Conservation (phyloP, 331 rosid genomes). For the Pyracantha coccinea region DNA sequence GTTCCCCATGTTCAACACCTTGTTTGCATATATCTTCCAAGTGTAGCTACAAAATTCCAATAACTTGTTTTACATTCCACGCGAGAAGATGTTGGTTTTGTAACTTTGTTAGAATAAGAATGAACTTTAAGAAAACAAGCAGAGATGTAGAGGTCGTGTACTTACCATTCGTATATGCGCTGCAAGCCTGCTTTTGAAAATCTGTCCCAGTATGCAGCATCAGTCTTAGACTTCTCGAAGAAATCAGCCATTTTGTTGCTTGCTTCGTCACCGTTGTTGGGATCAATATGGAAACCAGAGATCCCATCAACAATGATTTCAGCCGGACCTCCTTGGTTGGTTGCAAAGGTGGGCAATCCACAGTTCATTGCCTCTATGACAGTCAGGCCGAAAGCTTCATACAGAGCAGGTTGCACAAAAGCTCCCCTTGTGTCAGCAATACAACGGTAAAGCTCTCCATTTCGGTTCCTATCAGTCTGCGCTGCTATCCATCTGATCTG, state of each 20-base stretch:
- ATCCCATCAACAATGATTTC: slow-evolving; percentile 80
- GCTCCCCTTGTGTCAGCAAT: slow-evolving; percentile 87
- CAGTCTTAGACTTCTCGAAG: slow-evolving; percentile 67
- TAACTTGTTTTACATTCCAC: background rate
- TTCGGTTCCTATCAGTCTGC: slow-evolving; percentile 61
- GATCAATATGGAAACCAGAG: slow-evolving; percentile 88
- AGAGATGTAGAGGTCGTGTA: background rate
- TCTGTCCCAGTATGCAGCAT: slow-evolving; percentile 46
- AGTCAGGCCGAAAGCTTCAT: slow-evolving; percentile 93
- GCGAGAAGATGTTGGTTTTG: background rate
- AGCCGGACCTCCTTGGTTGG: slow-evolving; percentile 97
- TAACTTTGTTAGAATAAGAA: no score
- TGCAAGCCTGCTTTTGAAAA: slow-evolving; percentile 50
- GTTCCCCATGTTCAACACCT: slow-evolving; percentile 69
- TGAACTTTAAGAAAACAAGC: background rate
- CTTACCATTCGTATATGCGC: slow-evolving; percentile 88
- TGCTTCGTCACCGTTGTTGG: slow-evolving; percentile 61
- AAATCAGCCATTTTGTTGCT: slow-evolving; percentile 67
- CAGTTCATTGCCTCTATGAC: slow-evolving; percentile 99
- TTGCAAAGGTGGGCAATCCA: slow-evolving; percentile 92
- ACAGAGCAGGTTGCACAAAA: slow-evolving; percentile 89
- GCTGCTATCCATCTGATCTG: slow-evolving; percentile 98
- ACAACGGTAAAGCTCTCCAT: slow-evolving; percentile 79
- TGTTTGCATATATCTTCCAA: slow-evolving; percentile 88
- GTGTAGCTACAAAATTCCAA: slow-evolving; percentile 52